Percentiles rank a stretch among this genome's conserved stretches.
Evolutionary conservation across 306 rosid species (phyloP).

Genomic region (Corylus avellana): DNA sequence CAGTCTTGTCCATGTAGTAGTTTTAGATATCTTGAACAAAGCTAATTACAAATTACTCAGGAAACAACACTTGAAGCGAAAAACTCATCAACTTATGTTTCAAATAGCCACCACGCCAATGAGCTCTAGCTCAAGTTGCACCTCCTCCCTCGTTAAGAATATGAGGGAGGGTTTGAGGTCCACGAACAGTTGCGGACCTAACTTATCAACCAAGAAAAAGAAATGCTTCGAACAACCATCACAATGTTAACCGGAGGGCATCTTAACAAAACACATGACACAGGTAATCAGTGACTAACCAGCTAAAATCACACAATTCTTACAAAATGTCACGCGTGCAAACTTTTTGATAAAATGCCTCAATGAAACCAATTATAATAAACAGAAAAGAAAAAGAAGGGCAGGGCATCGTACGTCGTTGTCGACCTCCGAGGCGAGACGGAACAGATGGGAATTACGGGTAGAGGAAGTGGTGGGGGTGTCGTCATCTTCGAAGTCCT

Average conservation of each 20-base stretch:
- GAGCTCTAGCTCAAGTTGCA: not conserved
- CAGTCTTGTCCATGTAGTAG: not conserved
- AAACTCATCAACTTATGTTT: not conserved
- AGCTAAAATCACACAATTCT: not conserved
- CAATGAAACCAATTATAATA: not conserved
- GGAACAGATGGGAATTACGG: slow-evolving; percentile 49
- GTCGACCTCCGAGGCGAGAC: slow-evolving; percentile 29
- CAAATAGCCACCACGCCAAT: not conserved
- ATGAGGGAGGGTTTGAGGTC: not conserved
- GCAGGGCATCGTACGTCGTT: slow-evolving; percentile 14
- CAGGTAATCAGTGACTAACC: not conserved
- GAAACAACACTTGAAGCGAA: not conserved
- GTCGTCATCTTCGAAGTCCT: slow-evolving; percentile 65
- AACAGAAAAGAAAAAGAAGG: not conserved
- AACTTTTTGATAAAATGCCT: not conserved
- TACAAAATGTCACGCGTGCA: not conserved
- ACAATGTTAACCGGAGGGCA: not conserved
- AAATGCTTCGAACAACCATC: not conserved
- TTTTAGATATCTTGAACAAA: not conserved
- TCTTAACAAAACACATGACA: not conserved
- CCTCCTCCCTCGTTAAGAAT: not conserved
- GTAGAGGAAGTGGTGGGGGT: slow-evolving; percentile 42
- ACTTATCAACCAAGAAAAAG: not conserved
- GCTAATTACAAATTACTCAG: not conserved
- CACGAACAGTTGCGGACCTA: not conserved